phyloP scores from a whole-genome alignment of 139 green algal genomes.

The Chlamydomonas schloesseri region DNA sequence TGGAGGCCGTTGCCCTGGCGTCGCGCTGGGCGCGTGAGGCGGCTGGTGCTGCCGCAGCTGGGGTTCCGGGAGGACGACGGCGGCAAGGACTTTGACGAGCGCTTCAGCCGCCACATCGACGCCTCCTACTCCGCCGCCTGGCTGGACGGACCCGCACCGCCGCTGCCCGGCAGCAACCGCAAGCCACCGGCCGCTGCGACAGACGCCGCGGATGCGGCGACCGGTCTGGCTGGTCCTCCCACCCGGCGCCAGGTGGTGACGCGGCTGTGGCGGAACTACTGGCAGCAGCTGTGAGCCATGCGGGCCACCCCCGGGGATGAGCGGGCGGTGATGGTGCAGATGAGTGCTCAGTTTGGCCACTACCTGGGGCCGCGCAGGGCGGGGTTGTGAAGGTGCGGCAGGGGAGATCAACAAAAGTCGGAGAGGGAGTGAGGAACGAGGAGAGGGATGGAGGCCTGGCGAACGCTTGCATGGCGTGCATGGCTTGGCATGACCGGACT shows the following conservation, averaged over 20 bases:
- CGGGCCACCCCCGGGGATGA: background rate
- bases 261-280: background rate
- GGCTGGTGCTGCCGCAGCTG: background rate
- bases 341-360: background rate
- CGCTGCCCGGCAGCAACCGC: background rate
- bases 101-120: background rate
- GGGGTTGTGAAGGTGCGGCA: background rate
- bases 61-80: background rate
- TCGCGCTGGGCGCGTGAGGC: background rate
- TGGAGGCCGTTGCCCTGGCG: background rate
- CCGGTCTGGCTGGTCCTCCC: background rate
- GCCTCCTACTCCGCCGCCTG: background rate
- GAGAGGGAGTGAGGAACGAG: no score
- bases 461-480: background rate
- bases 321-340: background rate
- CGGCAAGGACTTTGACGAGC: background rate
- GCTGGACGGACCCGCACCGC: background rate
- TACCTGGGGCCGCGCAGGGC: constrained; percentile 1
- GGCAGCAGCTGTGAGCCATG: background rate
- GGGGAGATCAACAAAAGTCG: no score
- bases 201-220: background rate
- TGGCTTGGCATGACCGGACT: no score
- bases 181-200: background rate
- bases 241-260: background rate
- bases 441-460: no score